Conservation (phyloP, 2,329 filamentous ascomycete genomes). For the Neospermospora avenae region DNA sequence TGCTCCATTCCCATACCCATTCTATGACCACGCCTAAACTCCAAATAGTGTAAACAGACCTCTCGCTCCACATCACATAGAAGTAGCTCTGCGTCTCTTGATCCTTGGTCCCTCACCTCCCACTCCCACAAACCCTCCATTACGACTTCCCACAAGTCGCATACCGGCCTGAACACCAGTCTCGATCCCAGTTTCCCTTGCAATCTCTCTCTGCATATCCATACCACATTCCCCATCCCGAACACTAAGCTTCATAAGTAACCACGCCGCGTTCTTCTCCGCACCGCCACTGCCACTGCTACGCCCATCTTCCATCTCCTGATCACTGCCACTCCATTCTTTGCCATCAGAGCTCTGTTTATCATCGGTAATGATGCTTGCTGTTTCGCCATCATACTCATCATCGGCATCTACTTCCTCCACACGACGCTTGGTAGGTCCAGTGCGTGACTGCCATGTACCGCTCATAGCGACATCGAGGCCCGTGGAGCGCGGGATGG, state of each 20-base stretch:
- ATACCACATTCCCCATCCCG: slow-evolving; percentile 25
- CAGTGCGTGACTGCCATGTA: not conserved
- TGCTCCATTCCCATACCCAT: not conserved
- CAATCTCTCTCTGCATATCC: not conserved
- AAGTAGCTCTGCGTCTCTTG: slow-evolving; percentile 43
- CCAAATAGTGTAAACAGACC: not conserved
- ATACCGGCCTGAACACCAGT: too few relatives aligned
- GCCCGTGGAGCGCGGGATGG: slow-evolving; percentile 40
- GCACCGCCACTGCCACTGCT: slow-evolving; percentile 22
- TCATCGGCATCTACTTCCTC: slow-evolving; percentile 30
- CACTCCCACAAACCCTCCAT: not conserved
- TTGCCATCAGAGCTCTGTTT: slow-evolving; percentile 9
- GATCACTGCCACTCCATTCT: slow-evolving; percentile 12
- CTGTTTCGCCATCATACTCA: slow-evolving; percentile 29
- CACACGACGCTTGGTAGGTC: slow-evolving; percentile 20
- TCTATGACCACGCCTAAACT: not conserved
- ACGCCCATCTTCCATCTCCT: slow-evolving; percentile 18
- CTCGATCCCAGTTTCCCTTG: too few relatives aligned
- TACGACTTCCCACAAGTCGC: not conserved
- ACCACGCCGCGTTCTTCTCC: slow-evolving; percentile 45
- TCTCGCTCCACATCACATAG: slow-evolving; percentile 26
- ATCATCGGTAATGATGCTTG: slow-evolving; percentile 20
- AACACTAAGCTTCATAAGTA: slow-evolving; percentile 47
- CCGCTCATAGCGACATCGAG: slow-evolving; percentile 10
- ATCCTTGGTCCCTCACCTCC: slow-evolving; percentile 31